Evolutionary conservation across 108 stramenopile species (phyloP), one percentile per base, ranked within the genome.

Genomic region (Nitzschia sp.): DNA sequence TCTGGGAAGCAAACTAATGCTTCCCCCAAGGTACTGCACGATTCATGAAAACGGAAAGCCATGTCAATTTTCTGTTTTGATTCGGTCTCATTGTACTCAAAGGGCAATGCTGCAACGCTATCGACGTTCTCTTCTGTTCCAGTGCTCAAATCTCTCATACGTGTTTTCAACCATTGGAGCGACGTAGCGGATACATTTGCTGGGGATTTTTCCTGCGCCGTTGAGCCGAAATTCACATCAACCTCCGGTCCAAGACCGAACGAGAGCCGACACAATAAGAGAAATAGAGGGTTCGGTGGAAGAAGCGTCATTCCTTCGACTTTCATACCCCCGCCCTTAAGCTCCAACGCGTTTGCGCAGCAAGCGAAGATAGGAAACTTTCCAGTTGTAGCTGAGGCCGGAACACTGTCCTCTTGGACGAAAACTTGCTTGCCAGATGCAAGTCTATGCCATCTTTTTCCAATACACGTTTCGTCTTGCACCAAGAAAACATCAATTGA

Each of bases 251-350:
- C 64, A 3, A 85, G 23, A 30, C 89, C 89, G 72, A 86, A 90
- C 5, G 85, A 68, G 9, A 85, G 45, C 19, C 80, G 36, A 17
- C 84, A 73, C 16, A 90, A 61, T 6, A 79, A 47, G 16, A 79
- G 58, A 61, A 85, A 90, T 29, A 87, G 41, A n/a, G 82, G 67
- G n/a, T 85, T 85, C 2, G 83, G 82, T 6, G 90, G 90, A 13
- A 88, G 48, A 19, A 91, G 31, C 0, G 81, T 88, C 2, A 91
- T 61, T 2, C 84, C 77, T 72, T 86, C 86, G 9, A 80, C 90
- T 50, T 78, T 65, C 21, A 76, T 45, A 2, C 68, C 64, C 16
- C 90, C 90, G 19, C 85, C 79, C 28, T 60, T 55, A 9, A 91
- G 57, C 21, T 88, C 90, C n/a, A 91, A 76, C 0, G 80, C 55